Evolutionary conservation across 2,329 filamentous ascomycete species (phyloP).

Genomic region (Coccinonectria pachysandricola): DNA sequence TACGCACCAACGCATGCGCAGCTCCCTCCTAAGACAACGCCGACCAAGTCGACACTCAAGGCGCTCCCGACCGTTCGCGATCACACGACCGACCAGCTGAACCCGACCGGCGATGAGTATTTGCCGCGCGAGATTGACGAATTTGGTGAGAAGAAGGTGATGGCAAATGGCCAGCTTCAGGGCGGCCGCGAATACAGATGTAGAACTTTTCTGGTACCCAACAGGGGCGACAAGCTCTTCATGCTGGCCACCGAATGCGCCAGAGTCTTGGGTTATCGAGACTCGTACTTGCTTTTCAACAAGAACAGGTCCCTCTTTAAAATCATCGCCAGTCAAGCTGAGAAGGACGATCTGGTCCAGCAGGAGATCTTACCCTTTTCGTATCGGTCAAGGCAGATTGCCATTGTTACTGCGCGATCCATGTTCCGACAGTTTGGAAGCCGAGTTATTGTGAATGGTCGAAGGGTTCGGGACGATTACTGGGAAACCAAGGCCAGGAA

Average conservation of each 20-base stretch:
- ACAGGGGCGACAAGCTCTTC: conserved; percentile 86
- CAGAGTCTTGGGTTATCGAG: conserved; percentile 82
- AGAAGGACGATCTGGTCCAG: conserved; percentile 91
- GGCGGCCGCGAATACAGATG: conserved; percentile 84
- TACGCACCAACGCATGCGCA: conserved; percentile 30
- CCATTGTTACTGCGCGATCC: conserved; percentile 91
- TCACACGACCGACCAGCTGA: conserved; percentile 93
- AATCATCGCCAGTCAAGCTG: conserved; percentile 90
- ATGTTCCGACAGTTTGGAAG: conserved; percentile 99
- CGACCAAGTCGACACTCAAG: conserved; percentile 78
- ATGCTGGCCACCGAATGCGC: conserved; percentile 98
- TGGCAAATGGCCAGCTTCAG: conserved; percentile 67
- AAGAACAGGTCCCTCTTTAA: conserved; percentile 96
- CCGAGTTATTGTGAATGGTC: conserved; percentile 79
- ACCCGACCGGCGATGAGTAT: conserved; percentile 84
- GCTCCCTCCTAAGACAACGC: conserved; percentile 68
- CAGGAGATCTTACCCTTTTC: conserved; percentile 96
- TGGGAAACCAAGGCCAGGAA: conserved; percentile 97
- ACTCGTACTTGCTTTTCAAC: conserved; percentile 98
- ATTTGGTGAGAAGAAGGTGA: conserved; percentile 88
- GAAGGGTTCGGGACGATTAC: conserved; percentile 92
- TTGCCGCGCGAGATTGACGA: conserved; percentile 88
- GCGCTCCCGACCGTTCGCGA: conserved; percentile 91
- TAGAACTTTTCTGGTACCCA: conserved; percentile 84
- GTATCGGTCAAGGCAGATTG: conserved; percentile 95